These are phyloP conservation scores for Flaveria linearis DNA, from an alignment of 129 eudicot species.

Conservation along the genomic window DNA sequence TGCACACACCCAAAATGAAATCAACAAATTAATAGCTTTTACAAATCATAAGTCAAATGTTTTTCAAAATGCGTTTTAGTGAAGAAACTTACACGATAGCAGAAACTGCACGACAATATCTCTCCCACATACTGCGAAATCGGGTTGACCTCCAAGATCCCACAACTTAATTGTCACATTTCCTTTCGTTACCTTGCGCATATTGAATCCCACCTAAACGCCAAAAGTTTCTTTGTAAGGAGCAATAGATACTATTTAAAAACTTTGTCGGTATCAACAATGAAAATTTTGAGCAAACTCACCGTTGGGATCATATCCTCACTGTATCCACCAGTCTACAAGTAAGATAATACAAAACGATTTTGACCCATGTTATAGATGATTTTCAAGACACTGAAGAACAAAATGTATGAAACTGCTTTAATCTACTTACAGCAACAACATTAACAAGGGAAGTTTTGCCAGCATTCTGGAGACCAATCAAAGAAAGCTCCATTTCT, in stretches of 20 bases:
- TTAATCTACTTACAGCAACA: constrained; percentile 75
- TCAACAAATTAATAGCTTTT: constrained; percentile 11
- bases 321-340: constrained; percentile 88
- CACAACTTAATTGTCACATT: constrained; percentile 94
- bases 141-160: constrained; percentile 99
- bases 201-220: constrained; percentile 91
- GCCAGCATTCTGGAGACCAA: constrained; percentile 98
- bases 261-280: not conserved
- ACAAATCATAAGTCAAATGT: not conserved
- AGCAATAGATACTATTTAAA: not conserved
- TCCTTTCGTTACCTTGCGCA: constrained; percentile 97
- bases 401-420: constrained; percentile 2
- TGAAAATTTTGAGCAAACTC: constrained; percentile 21
- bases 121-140: constrained; percentile 99
- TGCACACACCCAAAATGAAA: constrained; percentile 20
- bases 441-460: constrained; percentile 98
- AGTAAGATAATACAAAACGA: constrained; percentile 15
- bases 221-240: not conserved
- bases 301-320: constrained; percentile 99
- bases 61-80: not conserved
- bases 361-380: not conserved
- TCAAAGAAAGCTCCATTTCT: constrained; percentile 98
- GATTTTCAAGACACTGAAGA: not conserved
- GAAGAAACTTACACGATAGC: constrained; percentile 83
- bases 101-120: constrained; percentile 98